Percentiles rank a stretch among this genome's conserved stretches.
Conservation (phyloP, 306 rosid species). For the Medicago ruthenica region DNA sequence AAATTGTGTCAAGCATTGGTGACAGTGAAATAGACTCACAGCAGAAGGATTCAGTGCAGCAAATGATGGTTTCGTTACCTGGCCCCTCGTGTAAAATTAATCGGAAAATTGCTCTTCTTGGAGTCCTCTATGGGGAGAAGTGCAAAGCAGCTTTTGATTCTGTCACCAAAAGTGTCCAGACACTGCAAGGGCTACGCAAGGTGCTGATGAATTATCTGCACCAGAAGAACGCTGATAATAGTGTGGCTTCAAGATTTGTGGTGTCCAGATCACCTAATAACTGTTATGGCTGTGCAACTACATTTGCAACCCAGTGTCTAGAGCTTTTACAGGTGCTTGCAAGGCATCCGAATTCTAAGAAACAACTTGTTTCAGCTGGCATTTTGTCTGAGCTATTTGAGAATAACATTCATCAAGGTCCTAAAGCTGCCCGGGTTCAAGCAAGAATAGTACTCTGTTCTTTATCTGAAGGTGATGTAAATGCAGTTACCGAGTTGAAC, state of each 20-base stretch:
- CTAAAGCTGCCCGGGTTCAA: slow-evolving; percentile 90
- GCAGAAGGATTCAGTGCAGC: slow-evolving; percentile 97
- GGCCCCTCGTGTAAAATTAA: slow-evolving; percentile 96
- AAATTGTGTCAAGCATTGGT: slow-evolving; percentile 97
- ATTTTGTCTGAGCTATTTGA: slow-evolving; percentile 94
- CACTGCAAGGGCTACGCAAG: slow-evolving; percentile 98
- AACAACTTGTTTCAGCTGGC: slow-evolving; percentile 87
- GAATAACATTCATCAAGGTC: slow-evolving; percentile 98
- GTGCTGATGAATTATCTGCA: slow-evolving; percentile 94
- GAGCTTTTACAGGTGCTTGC: slow-evolving; percentile 88
- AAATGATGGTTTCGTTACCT: slow-evolving; percentile 97
- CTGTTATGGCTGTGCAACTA: slow-evolving; percentile 96
- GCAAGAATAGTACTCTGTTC: slow-evolving; percentile 96
- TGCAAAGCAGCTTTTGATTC: slow-evolving; percentile 99
- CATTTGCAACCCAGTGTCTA: slow-evolving; percentile 91
- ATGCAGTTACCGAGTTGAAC: slow-evolving; percentile 89
- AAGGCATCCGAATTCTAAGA: slow-evolving; percentile 84
- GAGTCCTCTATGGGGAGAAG: slow-evolving; percentile 96
- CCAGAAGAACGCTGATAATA: slow-evolving; percentile 83
- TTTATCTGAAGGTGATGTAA: slow-evolving; percentile 87
- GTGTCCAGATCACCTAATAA: slow-evolving; percentile 95
- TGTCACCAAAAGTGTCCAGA: slow-evolving; percentile 98
- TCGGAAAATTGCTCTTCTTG: slow-evolving; percentile 97
- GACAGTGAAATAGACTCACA: slow-evolving; percentile 97
- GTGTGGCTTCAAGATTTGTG: slow-evolving; percentile 90